Evolutionary conservation across 306 rosid species (phyloP).

Genomic region (Clitoria ternatea): DNA sequence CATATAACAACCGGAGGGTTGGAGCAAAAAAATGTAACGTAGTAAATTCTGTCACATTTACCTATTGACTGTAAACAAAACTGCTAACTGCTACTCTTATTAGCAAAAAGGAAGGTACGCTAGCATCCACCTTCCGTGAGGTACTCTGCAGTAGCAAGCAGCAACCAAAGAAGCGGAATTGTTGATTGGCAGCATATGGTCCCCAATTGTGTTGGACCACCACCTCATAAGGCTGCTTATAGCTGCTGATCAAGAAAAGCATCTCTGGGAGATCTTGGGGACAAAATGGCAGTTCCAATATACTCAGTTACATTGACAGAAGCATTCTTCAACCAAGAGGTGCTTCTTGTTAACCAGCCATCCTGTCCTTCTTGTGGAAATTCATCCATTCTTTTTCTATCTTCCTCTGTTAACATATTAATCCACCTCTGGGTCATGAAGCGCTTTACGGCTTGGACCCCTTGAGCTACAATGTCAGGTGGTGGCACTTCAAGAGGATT

Average conservation of each 20-base stretch:
- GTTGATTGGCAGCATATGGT: constrained; percentile 2
- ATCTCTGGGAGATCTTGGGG: constrained; percentile 61
- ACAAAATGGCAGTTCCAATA: constrained; percentile 32
- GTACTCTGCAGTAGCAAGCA: neutral
- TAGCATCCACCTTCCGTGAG: neutral
- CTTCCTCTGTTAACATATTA: constrained; percentile 74
- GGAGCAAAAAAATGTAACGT: neutral
- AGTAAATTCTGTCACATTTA: constrained; percentile 4
- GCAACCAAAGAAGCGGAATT: neutral
- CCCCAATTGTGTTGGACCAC: neutral
- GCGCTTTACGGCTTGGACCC: constrained; percentile 63
- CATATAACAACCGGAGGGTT: neutral
- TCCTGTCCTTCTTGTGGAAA: constrained; percentile 43
- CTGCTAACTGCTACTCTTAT: neutral
- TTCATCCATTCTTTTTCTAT: constrained; percentile 53
- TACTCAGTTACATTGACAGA: constrained; percentile 56
- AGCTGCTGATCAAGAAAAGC: constrained; percentile 81
- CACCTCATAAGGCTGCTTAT: constrained; percentile 47
- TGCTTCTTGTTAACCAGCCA: constrained; percentile 86
- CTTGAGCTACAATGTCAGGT: constrained; percentile 51
- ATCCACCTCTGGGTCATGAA: constrained; percentile 85
- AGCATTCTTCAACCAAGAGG: constrained; percentile 77
- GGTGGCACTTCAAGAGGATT: constrained; percentile 91
- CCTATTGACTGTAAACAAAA: neutral
- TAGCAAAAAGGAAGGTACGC: constrained; percentile 3